These are phyloP conservation scores for Kuraishia molischiana DNA, from an alignment of 805 yeast species.

Conservation along the genomic window DNA sequence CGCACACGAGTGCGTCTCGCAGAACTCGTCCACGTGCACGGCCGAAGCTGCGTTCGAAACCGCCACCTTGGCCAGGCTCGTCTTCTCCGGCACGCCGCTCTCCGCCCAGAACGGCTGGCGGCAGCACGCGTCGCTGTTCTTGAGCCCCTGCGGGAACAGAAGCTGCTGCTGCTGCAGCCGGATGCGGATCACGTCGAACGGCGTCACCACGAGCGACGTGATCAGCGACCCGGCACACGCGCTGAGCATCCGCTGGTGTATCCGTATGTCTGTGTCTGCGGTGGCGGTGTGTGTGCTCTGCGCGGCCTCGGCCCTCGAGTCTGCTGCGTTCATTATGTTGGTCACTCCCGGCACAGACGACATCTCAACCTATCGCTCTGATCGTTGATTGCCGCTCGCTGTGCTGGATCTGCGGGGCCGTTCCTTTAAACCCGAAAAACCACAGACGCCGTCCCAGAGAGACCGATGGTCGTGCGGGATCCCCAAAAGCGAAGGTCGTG, in stretches of 20 bases:
- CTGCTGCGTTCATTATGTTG: no score
- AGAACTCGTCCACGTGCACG: constrained; percentile 18
- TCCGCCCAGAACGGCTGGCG: constrained; percentile 25
- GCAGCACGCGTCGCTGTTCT: constrained; percentile 21
- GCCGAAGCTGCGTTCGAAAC: constrained; percentile 1
- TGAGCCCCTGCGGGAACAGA: constrained; percentile 26
- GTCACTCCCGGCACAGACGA: no score
- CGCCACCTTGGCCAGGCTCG: constrained; percentile 13
- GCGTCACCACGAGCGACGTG: constrained; percentile 68
- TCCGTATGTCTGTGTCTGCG: constrained; percentile 27
- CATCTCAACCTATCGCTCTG: no score
- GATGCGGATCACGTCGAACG: constrained; percentile 72
- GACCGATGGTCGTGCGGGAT: no score
- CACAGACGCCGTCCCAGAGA: no score
- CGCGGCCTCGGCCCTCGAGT: no score
- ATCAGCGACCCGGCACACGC: constrained; percentile 70
- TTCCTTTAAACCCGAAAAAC: no score
- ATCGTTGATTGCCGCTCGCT: no score
- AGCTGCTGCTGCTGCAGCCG: constrained; percentile 72
- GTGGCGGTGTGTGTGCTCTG: not conserved
- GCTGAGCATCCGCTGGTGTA: constrained; percentile 61
- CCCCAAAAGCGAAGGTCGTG: no score
- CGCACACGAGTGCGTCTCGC: constrained; percentile 31
- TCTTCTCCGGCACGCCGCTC: constrained; percentile 1
- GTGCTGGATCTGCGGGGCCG: no score